Conservation (phyloP, 495 filamentous ascomycete species). For the Monascus purpureus region DNA sequence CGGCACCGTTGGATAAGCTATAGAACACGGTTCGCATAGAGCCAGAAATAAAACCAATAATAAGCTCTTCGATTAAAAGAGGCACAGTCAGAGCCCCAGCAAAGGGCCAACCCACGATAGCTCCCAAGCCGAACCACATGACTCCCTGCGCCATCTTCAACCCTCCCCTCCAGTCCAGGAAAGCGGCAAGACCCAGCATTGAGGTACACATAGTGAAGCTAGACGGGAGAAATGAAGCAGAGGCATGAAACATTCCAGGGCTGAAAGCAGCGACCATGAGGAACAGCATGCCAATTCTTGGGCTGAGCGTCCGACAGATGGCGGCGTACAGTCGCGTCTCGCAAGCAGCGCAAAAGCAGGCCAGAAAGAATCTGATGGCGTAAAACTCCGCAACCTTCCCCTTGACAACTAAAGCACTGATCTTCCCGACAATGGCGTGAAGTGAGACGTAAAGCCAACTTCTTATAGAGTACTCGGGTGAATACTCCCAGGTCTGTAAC, state of each 20-base stretch:
- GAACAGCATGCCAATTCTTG: slow-evolving; percentile 72
- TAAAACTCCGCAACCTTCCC: slow-evolving; percentile 69
- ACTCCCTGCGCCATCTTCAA: slow-evolving; percentile 69
- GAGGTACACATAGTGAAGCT: slow-evolving; percentile 95
- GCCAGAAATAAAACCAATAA: slow-evolving; percentile 46
- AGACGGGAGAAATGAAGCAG: slow-evolving; percentile 74
- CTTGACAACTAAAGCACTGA: slow-evolving; percentile 45
- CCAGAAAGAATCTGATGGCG: slow-evolving; percentile 61
- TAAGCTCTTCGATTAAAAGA: slow-evolving; percentile 61
- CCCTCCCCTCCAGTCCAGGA: slow-evolving; percentile 71
- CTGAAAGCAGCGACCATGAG: slow-evolving; percentile 59
- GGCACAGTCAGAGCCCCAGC: slow-evolving; percentile 70
- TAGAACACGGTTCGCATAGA: slow-evolving; percentile 39
- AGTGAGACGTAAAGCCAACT: slow-evolving; percentile 90
- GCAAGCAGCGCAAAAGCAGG: slow-evolving; percentile 59
- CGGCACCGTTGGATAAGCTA: slow-evolving; percentile 49
- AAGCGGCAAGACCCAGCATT: slow-evolving; percentile 74
- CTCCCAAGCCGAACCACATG: slow-evolving; percentile 84
- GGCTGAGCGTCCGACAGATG: slow-evolving; percentile 59
- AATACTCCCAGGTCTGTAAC: slow-evolving; percentile 98
- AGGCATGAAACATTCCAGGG: slow-evolving; percentile 88
- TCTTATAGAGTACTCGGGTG: slow-evolving; percentile 85
- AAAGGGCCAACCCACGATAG: slow-evolving; percentile 92
- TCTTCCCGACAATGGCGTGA: slow-evolving; percentile 58
- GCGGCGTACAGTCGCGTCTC: slow-evolving; percentile 68